Conservation (phyloP, 139 green algal species). For the Nannochloris sp. region DNA sequence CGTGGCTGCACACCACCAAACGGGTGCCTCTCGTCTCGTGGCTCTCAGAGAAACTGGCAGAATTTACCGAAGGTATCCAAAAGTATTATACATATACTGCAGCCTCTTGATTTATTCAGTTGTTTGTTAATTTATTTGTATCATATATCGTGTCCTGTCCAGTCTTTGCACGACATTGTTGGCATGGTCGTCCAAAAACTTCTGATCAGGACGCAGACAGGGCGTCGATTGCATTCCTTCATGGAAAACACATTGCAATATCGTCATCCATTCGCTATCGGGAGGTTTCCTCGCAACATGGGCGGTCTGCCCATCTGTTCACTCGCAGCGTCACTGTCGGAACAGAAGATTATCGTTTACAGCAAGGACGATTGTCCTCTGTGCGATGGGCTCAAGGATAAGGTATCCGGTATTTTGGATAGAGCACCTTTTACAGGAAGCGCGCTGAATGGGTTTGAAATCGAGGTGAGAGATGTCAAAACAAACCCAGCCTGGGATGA, state of each 20-base stretch:
- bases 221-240: no score
- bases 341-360: slow-evolving; percentile 37
- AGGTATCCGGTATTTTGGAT: slow-evolving; percentile 32
- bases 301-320: background rate
- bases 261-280: no score
- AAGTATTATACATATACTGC: slow-evolving; percentile 8
- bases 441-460: slow-evolving; percentile 14
- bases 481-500: slow-evolving; percentile 28
- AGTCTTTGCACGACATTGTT: no score
- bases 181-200: no score
- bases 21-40: slow-evolving; percentile 2
- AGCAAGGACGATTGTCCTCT: slow-evolving; percentile 48
- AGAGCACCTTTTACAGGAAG: slow-evolving; percentile 36
- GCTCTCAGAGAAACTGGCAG: background rate
- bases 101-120: background rate
- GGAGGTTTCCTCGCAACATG: background rate
- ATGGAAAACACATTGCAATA: no score
- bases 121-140: no score
- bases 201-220: no score
- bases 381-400: slow-evolving; percentile 43
- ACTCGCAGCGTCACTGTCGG: background rate
- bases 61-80: slow-evolving; percentile 1
- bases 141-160: no score
- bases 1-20: background rate
- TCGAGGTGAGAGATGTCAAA: slow-evolving; percentile 43